These are phyloP conservation scores for Pythium brassicae DNA, from an alignment of 352 stramenopile genomes.

Conservation along the genomic window DNA sequence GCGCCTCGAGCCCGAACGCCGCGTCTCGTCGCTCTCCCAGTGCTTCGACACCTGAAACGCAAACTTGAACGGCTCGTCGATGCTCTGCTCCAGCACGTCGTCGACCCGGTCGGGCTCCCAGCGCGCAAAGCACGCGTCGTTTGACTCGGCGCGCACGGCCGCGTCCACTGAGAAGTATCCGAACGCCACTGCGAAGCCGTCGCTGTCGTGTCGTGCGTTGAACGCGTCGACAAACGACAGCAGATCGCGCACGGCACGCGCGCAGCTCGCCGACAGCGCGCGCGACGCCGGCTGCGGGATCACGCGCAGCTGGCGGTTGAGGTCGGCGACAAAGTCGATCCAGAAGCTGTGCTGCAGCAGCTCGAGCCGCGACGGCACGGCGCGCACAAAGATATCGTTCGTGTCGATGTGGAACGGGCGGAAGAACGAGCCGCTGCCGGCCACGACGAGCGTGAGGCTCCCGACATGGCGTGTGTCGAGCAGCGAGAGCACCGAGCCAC, in stretches of 20 bases:
- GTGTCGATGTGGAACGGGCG: slow-evolving; percentile 77
- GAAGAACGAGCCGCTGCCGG: slow-evolving; percentile 78
- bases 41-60: slow-evolving; percentile 48
- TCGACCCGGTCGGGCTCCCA: slow-evolving; percentile 26
- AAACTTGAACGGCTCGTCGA: slow-evolving; percentile 56
- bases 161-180: slow-evolving; percentile 41
- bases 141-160: slow-evolving; percentile 24
- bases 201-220: slow-evolving; percentile 51
- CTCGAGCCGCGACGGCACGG: slow-evolving; percentile 58
- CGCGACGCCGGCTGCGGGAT: slow-evolving; percentile 53
- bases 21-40: not conserved
- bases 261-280: slow-evolving; percentile 24
- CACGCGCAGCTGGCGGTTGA: slow-evolving; percentile 66
- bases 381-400: slow-evolving; percentile 78
- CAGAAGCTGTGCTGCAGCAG: slow-evolving; percentile 77
- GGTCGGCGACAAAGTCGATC: slow-evolving; percentile 76
- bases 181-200: slow-evolving; percentile 54
- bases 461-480: slow-evolving; percentile 7
- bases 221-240: slow-evolving; percentile 46
- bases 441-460: slow-evolving; percentile 47
- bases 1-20: not conserved
- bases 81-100: slow-evolving; percentile 27
- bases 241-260: slow-evolving; percentile 29
- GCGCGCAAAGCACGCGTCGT: slow-evolving; percentile 36
- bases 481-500: slow-evolving; percentile 12